Percentiles rank a stretch among this genome's conserved stretches.
phyloP scores from a whole-genome alignment of 2,329 filamentous ascomycete species.

The Ceratocystis variospora region DNA sequence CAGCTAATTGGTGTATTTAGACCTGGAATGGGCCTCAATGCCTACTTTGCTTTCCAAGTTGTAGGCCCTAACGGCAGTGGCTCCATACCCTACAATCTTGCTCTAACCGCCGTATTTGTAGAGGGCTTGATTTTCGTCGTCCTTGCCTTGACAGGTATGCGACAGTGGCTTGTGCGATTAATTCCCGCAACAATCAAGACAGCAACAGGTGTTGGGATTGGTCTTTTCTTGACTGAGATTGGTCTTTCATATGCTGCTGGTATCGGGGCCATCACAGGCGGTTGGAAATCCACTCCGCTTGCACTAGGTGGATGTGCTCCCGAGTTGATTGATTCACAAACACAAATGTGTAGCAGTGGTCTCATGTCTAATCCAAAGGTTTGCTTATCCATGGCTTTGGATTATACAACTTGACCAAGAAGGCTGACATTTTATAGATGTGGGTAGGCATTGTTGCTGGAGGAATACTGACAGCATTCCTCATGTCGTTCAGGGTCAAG shows the following conservation, averaged over 20 bases:
- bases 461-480: constrained; percentile 62
- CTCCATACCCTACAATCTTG: constrained; percentile 43
- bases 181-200: constrained; percentile 53
- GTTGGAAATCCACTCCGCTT: constrained; percentile 49
- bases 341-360: constrained; percentile 40
- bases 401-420: not conserved
- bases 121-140: constrained; percentile 52
- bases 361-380: constrained; percentile 68
- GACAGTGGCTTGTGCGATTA: constrained; percentile 56
- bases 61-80: constrained; percentile 47
- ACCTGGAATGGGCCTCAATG: constrained; percentile 54
- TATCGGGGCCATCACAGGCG: constrained; percentile 68
- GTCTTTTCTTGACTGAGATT: constrained; percentile 49
- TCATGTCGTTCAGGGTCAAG: constrained; percentile 68
- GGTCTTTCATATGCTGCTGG: constrained; percentile 65
- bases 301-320: constrained; percentile 60
- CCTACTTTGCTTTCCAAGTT: constrained; percentile 54
- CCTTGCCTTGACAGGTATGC: constrained; percentile 52
- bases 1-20: constrained; percentile 26
- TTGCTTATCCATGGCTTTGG: constrained; percentile 21
- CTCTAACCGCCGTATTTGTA: constrained; percentile 50
- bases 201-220: constrained; percentile 51
- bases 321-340: constrained; percentile 35
- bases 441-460: constrained; percentile 79
- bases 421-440: constrained; percentile 35